Evolutionary conservation across 2,329 filamentous ascomycete species (phyloP).

Genomic region (Onygena corvina): DNA sequence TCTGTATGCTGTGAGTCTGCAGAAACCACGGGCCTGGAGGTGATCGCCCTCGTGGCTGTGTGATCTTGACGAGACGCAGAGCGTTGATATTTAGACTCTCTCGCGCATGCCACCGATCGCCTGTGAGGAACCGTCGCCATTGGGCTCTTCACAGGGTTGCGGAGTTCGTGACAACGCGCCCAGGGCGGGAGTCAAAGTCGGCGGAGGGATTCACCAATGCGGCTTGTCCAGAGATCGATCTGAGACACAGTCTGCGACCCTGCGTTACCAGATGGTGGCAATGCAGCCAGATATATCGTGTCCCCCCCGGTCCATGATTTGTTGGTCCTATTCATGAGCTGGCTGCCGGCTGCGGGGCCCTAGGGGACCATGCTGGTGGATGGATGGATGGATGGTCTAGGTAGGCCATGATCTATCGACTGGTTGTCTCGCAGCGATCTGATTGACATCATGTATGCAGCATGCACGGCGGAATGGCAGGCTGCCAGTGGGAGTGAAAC

Average conservation of each 20-base stretch:
- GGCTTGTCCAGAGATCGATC: neutral
- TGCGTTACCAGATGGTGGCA: conserved; percentile 1
- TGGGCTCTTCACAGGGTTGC: neutral
- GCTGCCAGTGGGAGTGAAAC: conserved; percentile 5
- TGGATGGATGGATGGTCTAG: neutral
- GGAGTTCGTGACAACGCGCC: neutral
- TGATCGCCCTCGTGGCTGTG: neutral
- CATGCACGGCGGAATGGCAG: neutral
- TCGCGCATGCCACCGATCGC: neutral
- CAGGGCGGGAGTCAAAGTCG: neutral
- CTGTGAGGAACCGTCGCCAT: neutral
- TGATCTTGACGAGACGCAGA: neutral
- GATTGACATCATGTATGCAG: neutral
- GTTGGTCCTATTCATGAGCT: neutral
- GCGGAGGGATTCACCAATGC: neutral
- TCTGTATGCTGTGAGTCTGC: neutral
- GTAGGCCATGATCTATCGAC: neutral
- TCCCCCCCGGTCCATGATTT: neutral
- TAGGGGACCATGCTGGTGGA: neutral
- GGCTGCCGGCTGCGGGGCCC: neutral
- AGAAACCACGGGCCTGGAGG: neutral
- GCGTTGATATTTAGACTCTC: neutral
- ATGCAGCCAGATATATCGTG: neutral
- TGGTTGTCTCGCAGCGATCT: neutral
- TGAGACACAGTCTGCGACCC: conserved; percentile 2